phyloP scores from a whole-genome alignment of 2,329 filamentous ascomycete species.

The Fusarium sp. region DNA sequence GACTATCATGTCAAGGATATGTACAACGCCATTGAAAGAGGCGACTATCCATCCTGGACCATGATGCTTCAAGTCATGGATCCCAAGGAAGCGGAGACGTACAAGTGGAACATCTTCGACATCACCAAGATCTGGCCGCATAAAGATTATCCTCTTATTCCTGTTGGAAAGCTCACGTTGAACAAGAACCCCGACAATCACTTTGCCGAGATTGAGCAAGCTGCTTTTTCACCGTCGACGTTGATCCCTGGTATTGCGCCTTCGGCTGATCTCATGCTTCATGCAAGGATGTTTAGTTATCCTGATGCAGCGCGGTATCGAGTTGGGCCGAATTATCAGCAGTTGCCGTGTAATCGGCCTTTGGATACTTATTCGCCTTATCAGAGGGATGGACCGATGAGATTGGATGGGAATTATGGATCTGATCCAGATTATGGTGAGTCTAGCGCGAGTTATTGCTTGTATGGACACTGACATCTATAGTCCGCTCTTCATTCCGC shows the following conservation, averaged over 20 bases:
- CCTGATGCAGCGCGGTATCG: conserved; percentile 63
- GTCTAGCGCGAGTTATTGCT: no score
- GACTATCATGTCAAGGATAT: conserved; percentile 12
- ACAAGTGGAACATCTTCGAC: conserved; percentile 14
- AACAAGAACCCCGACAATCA: conserved; percentile 52
- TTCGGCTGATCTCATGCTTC: conserved; percentile 59
- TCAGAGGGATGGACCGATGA: not conserved
- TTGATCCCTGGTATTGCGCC: conserved; percentile 64
- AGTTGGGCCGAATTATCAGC: conserved; percentile 64
- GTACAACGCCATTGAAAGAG: conserved; percentile 1
- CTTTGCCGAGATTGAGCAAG: conserved; percentile 63
- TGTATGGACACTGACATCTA: accelerated
- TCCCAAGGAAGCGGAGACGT: not conserved
- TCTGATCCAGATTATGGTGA: conserved; percentile 4
- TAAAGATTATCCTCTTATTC: not conserved
- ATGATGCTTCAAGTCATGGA: conserved; percentile 7
- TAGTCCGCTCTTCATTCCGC: conserved; percentile 1
- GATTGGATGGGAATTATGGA: not conserved
- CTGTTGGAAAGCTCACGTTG: not conserved
- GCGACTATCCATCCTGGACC: not conserved
- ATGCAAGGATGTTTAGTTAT: conserved; percentile 63
- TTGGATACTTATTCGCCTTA: not conserved
- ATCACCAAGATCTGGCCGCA: conserved; percentile 15
- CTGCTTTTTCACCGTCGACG: conserved; percentile 62
- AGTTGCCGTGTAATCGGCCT: conserved; percentile 54